Percentiles rank a stretch among this genome's conserved stretches.
These are phyloP conservation scores for Cucurbita pepo DNA, from an alignment of 306 rosid genomes.

Conservation along the genomic window DNA sequence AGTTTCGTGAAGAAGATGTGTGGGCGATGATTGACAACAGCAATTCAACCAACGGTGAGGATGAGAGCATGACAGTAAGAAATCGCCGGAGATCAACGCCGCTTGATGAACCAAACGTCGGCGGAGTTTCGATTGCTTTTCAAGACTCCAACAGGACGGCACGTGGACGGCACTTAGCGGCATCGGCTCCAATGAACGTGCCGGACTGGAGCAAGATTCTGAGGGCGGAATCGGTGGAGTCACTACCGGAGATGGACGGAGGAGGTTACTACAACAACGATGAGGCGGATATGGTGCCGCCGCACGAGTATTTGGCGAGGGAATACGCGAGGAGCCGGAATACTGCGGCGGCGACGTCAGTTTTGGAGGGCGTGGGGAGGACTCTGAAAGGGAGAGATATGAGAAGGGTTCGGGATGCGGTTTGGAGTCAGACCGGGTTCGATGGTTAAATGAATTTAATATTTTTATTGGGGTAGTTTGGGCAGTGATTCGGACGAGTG, in stretches of 20 bases:
- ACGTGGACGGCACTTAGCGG: constrained; percentile 31
- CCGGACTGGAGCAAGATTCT: constrained; percentile 99
- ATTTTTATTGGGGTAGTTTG: background rate
- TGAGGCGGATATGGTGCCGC: constrained; percentile 64
- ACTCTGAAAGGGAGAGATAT: constrained; percentile 88
- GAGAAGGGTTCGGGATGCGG: constrained; percentile 90
- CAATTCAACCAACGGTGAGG: constrained; percentile 9
- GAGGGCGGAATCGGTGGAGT: constrained; percentile 54
- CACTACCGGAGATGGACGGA: constrained; percentile 34
- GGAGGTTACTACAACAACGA: constrained; percentile 14
- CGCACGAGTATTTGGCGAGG: constrained; percentile 89
- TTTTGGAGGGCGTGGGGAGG: constrained; percentile 88
- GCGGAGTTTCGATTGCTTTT: constrained; percentile 60
- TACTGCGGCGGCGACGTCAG: constrained; percentile 48
- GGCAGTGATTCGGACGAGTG: constrained; percentile 7
- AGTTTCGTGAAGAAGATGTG: constrained; percentile 71
- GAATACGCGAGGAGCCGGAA: constrained; percentile 41
- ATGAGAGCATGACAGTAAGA: constrained; percentile 7
- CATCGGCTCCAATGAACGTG: constrained; percentile 74
- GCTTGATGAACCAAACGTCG: constrained; percentile 20
- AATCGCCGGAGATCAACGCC: constrained; percentile 21
- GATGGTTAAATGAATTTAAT: constrained; percentile 29
- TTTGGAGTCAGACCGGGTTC: constrained; percentile 96
- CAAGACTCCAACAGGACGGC: constrained; percentile 31
- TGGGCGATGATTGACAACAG: constrained; percentile 45